Evolutionary conservation across 192 early-diverging fungal genomes (phyloP), one percentile per base, ranked within the genome.

Genomic region (Gryganskiella cystojenkinii): DNA sequence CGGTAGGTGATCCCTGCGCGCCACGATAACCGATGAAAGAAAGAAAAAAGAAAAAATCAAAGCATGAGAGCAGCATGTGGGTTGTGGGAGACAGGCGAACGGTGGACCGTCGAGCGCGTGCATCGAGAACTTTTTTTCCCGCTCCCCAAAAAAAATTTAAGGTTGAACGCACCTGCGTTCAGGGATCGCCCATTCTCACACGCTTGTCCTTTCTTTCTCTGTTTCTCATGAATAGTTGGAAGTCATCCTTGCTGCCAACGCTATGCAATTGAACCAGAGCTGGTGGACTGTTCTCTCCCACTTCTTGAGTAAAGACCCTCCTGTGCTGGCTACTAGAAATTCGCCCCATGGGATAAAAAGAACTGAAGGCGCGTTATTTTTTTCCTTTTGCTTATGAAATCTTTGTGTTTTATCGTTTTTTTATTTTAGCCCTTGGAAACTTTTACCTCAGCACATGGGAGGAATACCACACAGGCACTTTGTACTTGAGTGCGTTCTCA

Each of bases 361-460:
- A 50, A 8, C 13, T 42, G 56, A 58, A 43, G 42, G 2, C n/a
- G n/a, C n/a, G n/a, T n/a, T n/a, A n/a, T n/a, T n/a, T n/a, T n/a
- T n/a, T n/a, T n/a, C n/a, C n/a, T n/a, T n/a, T n/a, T n/a, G n/a
- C n/a, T n/a, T n/a, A n/a, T n/a, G n/a, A n/a, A n/a, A 40, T 13
- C 37, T 13, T 13, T 22, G 17, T 37, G 3, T 5, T 6, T 42
- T 28, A 30, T 53, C 17, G 6, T 59, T 33, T 25, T 42, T 22
- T 34, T 0, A 7, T 22, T 40, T 17, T 84, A 75, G 90, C 86
- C n/a, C 80, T 95, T 45, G 80, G 84, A 34, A 95, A 94, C 85
- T 97, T 97, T 78, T 97, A 95, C 82, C 83, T 95, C 66, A 90
- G 91, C 62, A 96, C 96, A 17, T 95, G 94, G 94, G 96, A 97